These are phyloP conservation scores for Boletus semigastroideus DNA, from an alignment of 1,284 basidiomycete genomes.

Conservation along the genomic window DNA sequence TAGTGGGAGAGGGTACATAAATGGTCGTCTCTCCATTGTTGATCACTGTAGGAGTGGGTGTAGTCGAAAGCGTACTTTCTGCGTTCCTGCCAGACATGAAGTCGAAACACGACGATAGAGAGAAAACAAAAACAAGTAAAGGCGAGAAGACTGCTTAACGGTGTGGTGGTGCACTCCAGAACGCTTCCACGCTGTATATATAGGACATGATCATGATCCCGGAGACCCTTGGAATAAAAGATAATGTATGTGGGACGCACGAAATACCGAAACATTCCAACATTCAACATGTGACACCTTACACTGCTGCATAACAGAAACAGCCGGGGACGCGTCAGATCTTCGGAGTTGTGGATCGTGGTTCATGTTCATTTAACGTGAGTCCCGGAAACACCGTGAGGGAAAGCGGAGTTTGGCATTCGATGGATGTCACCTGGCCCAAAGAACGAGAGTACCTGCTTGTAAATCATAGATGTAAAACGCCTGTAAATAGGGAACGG, in stretches of 20 bases:
- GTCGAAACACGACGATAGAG: not conserved
- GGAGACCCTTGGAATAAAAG: not conserved
- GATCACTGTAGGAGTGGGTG: slow-evolving; percentile 1
- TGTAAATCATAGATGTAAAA: not conserved
- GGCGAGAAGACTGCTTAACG: not conserved
- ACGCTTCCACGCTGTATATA: slow-evolving; percentile 12
- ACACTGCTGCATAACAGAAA: not conserved
- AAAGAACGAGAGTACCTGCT: not conserved
- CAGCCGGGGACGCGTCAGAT: not conserved
- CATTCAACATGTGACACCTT: not conserved
- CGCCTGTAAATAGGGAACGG: not conserved
- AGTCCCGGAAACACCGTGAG: not conserved
- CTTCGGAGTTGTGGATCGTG: not conserved
- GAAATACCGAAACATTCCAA: not conserved
- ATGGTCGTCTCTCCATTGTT: slow-evolving; percentile 6
- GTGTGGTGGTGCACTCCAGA: not conserved
- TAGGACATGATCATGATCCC: slow-evolving; percentile 6
- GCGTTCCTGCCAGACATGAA: slow-evolving; percentile 12
- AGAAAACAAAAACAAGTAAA: not conserved
- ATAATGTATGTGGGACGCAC: not conserved
- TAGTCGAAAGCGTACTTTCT: not conserved
- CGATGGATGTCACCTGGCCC: not conserved
- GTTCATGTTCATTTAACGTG: not conserved
- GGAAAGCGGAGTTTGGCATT: not conserved
- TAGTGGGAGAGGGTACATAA: slow-evolving; percentile 4